phyloP scores from a whole-genome alignment of 2,329 filamentous ascomycete genomes.

The Epichloe aotearoae region DNA sequence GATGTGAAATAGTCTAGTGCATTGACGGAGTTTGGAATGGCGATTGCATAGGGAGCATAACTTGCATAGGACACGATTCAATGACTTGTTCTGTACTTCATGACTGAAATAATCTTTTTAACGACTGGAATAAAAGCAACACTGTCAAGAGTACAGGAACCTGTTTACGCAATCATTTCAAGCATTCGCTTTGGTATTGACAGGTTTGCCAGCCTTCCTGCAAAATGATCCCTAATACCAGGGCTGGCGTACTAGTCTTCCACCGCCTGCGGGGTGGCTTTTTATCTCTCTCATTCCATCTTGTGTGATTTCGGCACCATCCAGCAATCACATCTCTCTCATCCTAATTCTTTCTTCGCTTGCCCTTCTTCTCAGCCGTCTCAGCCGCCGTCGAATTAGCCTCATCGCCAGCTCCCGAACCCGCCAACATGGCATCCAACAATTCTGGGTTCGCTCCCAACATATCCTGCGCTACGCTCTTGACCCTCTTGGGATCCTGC shows the following conservation, averaged over 20 bases:
- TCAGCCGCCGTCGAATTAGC: conserved; percentile 20
- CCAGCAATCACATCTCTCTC: neutral
- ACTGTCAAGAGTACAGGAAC: neutral
- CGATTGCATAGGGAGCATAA: neutral
- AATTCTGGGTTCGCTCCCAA: conserved; percentile 31
- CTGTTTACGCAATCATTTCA: neutral
- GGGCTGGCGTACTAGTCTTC: neutral
- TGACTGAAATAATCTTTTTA: neutral
- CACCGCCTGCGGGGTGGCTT: neutral
- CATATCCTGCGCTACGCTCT: conserved; percentile 21
- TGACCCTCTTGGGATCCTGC: conserved; percentile 48
- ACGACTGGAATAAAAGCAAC: too few species aligned
- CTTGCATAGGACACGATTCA: neutral
- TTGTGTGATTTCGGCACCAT: neutral
- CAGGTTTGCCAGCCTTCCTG: neutral
- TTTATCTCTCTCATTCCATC: neutral
- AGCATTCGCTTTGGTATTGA: neutral
- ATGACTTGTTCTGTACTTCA: neutral
- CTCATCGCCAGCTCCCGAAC: conserved; percentile 14
- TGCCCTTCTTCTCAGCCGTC: conserved; percentile 26
- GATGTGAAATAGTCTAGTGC: conserved; percentile 16
- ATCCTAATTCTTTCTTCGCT: conserved; percentile 30
- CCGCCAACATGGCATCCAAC: conserved; percentile 32
- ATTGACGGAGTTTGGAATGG: conserved; percentile 2
- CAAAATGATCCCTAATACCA: neutral